Evolutionary conservation across 352 stramenopile genomes (phyloP).

Genomic region (Globisporangium sylvaticum): DNA sequence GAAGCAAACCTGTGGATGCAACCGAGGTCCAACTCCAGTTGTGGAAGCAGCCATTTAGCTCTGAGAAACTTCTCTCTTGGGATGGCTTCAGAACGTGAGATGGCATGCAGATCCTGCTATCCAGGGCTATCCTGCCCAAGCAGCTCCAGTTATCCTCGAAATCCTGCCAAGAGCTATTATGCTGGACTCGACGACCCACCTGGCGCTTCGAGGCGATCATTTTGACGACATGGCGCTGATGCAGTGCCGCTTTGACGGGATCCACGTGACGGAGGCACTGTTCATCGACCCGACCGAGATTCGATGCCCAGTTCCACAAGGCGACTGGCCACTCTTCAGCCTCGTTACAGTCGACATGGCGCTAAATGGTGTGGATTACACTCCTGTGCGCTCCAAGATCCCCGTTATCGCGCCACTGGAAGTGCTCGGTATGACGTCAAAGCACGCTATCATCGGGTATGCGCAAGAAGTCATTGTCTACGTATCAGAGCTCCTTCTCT

Average conservation of each 20-base stretch:
- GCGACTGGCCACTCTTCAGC: conserved; percentile 11
- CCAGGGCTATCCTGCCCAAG: not conserved
- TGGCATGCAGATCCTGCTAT: not conserved
- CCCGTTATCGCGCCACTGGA: conserved; percentile 23
- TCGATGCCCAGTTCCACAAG: conserved; percentile 24
- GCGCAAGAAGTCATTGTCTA: conserved; percentile 21
- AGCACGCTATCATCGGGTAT: conserved; percentile 23
- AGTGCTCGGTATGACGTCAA: conserved; percentile 26
- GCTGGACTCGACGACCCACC: conserved; percentile 10
- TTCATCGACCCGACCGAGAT: conserved; percentile 22
- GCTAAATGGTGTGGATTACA: conserved; percentile 33
- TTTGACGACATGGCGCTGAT: conserved; percentile 17
- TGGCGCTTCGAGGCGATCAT: conserved; percentile 24
- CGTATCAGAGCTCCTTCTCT: conserved; percentile 19
- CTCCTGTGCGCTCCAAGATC: conserved; percentile 18
- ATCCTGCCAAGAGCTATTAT: conserved; percentile 22
- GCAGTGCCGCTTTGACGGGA: conserved; percentile 23
- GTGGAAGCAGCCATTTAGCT: not conserved
- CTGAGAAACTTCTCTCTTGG: not conserved
- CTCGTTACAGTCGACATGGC: conserved; percentile 29
- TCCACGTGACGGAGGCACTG: conserved; percentile 8
- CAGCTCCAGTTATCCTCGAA: conserved; percentile 10
- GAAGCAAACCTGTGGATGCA: not conserved
- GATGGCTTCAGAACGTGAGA: not conserved
- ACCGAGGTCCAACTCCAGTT: not conserved